Evolutionary conservation across 768 basidiomycete genomes (phyloP).

Genomic region (Lactifluus pinguis): DNA sequence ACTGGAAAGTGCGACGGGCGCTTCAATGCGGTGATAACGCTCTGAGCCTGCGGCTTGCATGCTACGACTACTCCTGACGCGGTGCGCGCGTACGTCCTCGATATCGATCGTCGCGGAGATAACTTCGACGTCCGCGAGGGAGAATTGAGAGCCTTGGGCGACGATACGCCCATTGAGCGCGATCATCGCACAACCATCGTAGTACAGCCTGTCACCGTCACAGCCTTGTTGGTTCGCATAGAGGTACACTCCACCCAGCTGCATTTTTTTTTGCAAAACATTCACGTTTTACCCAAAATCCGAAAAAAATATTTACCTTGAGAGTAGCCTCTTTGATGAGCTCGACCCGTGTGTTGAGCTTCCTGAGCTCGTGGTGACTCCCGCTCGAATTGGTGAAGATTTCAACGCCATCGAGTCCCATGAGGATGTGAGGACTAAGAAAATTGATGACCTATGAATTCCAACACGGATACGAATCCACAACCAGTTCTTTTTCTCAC

Average conservation of each 20-base stretch:
- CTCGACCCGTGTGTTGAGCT: conserved; percentile 83
- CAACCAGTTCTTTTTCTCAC: conserved; percentile 31
- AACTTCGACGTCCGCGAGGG: conserved; percentile 91
- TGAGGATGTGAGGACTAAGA: conserved; percentile 84
- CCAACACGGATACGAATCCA: too few species aligned
- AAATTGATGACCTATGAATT: too few species aligned
- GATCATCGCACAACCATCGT: conserved; percentile 95
- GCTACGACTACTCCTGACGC: conserved; percentile 73
- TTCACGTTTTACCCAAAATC: too few species aligned
- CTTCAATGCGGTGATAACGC: conserved; percentile 73
- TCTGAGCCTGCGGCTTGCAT: conserved; percentile 80
- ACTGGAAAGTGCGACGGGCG: conserved; percentile 67
- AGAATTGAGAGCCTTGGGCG: conserved; percentile 96
- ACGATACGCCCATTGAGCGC: conserved; percentile 88
- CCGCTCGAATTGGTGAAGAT: conserved; percentile 99
- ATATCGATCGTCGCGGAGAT: conserved; percentile 93
- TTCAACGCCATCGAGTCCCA: conserved; percentile 98
- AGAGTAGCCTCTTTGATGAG: conserved; percentile 94
- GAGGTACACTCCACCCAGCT: conserved; percentile 95
- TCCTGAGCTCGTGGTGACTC: conserved; percentile 97
- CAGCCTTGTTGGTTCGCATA: conserved; percentile 99
- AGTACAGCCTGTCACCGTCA: conserved; percentile 96
- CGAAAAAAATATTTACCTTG: conserved; percentile 45
- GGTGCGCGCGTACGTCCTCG: conserved; percentile 89
- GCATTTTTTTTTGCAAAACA: conserved; percentile 24